Evolutionary conservation across 192 early-diverging fungal species (phyloP).

Genomic region (Phycomyces blakesleeanus): DNA sequence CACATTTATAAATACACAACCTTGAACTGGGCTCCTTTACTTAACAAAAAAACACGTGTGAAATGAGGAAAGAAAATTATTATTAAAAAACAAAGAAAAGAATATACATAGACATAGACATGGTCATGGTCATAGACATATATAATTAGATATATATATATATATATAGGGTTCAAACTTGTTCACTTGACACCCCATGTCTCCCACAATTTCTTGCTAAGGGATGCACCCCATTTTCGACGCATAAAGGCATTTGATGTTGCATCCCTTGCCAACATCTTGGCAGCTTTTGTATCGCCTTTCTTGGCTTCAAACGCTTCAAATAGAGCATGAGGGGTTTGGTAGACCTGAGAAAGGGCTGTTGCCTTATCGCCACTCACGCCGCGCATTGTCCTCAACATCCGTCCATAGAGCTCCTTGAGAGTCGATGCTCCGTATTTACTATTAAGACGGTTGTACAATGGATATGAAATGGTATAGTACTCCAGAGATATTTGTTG

Average conservation of each 20-base stretch:
- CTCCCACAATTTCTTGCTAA: constrained; percentile 53
- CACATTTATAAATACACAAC: neutral
- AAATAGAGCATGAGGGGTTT: constrained; percentile 61
- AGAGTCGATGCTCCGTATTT: constrained; percentile 73
- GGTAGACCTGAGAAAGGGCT: constrained; percentile 63
- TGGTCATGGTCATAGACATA: too few species aligned
- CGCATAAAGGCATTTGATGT: constrained; percentile 32
- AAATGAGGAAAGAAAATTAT: too few species aligned
- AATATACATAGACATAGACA: too few species aligned
- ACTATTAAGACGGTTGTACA: constrained; percentile 63
- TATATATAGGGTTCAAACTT: too few species aligned
- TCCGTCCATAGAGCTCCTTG: constrained; percentile 74
- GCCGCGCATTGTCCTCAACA: constrained; percentile 84
- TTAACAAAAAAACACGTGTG: too few species aligned
- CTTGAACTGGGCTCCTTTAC: too few species aligned
- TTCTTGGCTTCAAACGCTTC: constrained; percentile 37
- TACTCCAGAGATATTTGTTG: neutral
- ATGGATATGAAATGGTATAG: constrained; percentile 37
- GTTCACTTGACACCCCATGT: constrained; percentile 51
- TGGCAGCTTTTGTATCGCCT: constrained; percentile 35
- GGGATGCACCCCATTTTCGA: constrained; percentile 46
- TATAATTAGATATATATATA: too few species aligned
- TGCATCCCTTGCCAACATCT: constrained; percentile 45
- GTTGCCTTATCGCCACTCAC: constrained; percentile 82
- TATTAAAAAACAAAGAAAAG: too few species aligned